phyloP scores from a whole-genome alignment of 805 yeast genomes.

The Metschnikowia corniflorae region DNA sequence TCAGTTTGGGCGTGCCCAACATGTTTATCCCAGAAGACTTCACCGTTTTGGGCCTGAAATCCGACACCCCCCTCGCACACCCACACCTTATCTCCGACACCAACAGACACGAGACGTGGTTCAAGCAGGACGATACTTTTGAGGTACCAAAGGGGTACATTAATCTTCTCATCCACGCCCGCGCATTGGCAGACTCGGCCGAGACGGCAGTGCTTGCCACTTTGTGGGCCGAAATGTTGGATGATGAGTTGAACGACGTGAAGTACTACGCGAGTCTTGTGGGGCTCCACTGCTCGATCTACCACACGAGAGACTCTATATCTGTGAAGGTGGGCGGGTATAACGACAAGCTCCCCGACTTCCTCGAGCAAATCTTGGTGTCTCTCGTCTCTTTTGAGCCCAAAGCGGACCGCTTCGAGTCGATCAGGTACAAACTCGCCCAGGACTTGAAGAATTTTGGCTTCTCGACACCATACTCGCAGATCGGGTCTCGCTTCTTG shows the following conservation, averaged over 20 bases:
- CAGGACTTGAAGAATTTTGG: constrained; percentile 68
- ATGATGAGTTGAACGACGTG: constrained; percentile 70
- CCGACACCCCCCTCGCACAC: constrained; percentile 39
- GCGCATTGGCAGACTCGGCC: constrained; percentile 59
- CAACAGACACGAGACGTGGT: constrained; percentile 67
- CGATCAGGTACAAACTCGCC: constrained; percentile 58
- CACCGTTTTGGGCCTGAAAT: constrained; percentile 46
- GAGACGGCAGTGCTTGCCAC: constrained; percentile 54
- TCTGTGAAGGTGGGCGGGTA: constrained; percentile 67
- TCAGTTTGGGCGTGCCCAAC: constrained; percentile 70
- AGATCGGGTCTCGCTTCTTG: constrained; percentile 61
- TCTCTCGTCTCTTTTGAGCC: constrained; percentile 51
- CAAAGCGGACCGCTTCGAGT: constrained; percentile 56
- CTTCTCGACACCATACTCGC: constrained; percentile 72
- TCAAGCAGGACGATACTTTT: constrained; percentile 83
- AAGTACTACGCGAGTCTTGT: constrained; percentile 85
- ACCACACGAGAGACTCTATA: constrained; percentile 66
- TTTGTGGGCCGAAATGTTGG: constrained; percentile 65
- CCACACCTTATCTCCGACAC: constrained; percentile 61
- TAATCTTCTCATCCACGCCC: constrained; percentile 59
- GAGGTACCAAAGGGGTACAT: constrained; percentile 84
- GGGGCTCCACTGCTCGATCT: constrained; percentile 59
- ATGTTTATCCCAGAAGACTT: constrained; percentile 81
- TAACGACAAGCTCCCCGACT: constrained; percentile 69
- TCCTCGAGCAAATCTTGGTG: constrained; percentile 58